Evolutionary conservation across 441 rosid species (phyloP), one percentile per base, ranked within the genome.

Genomic region (Sinapis alba): DNA sequence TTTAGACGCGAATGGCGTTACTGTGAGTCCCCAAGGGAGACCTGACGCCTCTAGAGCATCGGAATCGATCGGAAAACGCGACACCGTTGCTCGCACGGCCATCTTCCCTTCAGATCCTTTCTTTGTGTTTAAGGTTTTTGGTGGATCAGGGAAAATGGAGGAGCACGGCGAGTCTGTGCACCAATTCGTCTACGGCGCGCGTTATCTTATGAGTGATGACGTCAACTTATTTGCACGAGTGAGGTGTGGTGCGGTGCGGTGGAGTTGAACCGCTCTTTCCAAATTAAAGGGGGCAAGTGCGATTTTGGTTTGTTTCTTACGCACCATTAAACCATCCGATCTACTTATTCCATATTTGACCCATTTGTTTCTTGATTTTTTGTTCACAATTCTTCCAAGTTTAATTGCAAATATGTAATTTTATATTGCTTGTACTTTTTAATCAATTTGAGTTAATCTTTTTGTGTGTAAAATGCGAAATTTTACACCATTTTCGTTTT

Each of bases 1-100:
- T 87, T 85, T 83, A 19, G 90, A 30, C 5, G 97, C 86, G 79
- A 96, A 93, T 36, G 99, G 99, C 23, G 97, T 88, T 13, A 96
- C 89, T 9, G 97, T 90, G 59, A 91, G 75, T 50, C 99, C 98
- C 99, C 99, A 96, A 0, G 98, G 97, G n/a, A 96, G 82, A 12
- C 97, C 98, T 13, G 96, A 90, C 13, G 87, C 79, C 62, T 93
- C 98, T 78, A 85, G 91, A 34, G 91, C 90, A 75, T 91, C 97
- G 1, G 85, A 65, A 75, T 96, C 96, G 59, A 84, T 62, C 59
- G 98, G 99, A 56, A 93, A 93, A 58, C 97, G 89, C 4, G 89
- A 84, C 20, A 88, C 91, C 64, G 97, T 87, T 60, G 97, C 91
- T 75, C 97, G 88, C 15, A 90, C 93, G 11, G 97, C 97, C 99